phyloP scores from a whole-genome alignment of 495 filamentous ascomycete species.

The Penicillium longicatenatum region DNA sequence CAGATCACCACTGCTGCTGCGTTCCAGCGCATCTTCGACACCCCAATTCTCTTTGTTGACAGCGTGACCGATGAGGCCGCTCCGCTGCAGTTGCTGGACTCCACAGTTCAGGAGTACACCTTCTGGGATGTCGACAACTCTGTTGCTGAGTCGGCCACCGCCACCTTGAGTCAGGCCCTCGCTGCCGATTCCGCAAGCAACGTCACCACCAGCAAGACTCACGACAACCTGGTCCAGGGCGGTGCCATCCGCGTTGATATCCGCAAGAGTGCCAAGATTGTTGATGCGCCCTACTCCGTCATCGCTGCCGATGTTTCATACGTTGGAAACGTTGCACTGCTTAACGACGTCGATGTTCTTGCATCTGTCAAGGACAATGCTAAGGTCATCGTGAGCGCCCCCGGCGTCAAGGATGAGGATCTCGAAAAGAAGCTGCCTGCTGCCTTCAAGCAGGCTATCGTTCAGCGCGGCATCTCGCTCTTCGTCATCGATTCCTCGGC shows the following conservation, averaged over 20 bases:
- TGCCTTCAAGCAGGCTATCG: constrained; percentile 64
- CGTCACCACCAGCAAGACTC: constrained; percentile 69
- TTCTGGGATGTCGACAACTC: constrained; percentile 94
- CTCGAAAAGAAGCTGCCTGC: constrained; percentile 83
- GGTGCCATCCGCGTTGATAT: constrained; percentile 84
- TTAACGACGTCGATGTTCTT: constrained; percentile 73
- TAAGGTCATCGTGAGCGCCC: constrained; percentile 72
- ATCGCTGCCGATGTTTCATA: constrained; percentile 76
- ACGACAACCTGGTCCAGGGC: constrained; percentile 88
- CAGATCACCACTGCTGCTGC: constrained; percentile 72
- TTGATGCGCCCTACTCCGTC: constrained; percentile 82
- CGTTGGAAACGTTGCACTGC: constrained; percentile 75
- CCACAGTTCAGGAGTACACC: constrained; percentile 72
- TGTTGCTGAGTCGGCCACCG: constrained; percentile 60
- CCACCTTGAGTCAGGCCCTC: constrained; percentile 69
- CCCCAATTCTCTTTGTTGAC: constrained; percentile 50
- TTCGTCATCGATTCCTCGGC: constrained; percentile 70
- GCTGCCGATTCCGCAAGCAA: constrained; percentile 75
- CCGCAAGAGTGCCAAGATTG: constrained; percentile 73
- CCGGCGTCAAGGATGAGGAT: constrained; percentile 82
- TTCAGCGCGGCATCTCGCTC: constrained; percentile 66
- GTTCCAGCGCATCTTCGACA: constrained; percentile 61
- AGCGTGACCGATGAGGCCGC: constrained; percentile 35
- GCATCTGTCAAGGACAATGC: constrained; percentile 69
- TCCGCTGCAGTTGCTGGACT: constrained; percentile 50